Base-by-base conservation (phyloP, 768 basidiomycete genomes). In the Kwoniella heveanensis region DNA sequence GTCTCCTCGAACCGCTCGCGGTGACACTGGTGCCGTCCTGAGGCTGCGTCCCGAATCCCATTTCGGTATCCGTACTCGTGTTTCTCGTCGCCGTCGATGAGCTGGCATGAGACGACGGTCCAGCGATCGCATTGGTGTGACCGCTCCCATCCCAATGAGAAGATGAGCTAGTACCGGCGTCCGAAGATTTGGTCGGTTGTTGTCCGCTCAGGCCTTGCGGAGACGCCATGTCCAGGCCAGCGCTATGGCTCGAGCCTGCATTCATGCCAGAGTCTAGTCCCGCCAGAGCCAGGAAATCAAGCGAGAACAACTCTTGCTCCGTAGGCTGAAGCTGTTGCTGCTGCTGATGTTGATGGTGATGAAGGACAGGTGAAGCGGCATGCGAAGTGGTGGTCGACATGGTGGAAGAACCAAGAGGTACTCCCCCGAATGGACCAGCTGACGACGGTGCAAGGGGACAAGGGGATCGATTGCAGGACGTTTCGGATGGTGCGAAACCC, bases 201-300 rank as follows among this genome's bases (percentile, higher is more conserved):
- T n/a, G n/a, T n/a, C n/a, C n/a, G n/a, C n/a, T n/a, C n/a, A n/a
- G n/a, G 21, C 39, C 22, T 25, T 55, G 54, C 7, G 54, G 54
- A 13, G 61, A 62, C 7, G 61, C 55, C 29, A 62, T 37, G 10
- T 39, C 39, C 9, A 17, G 19, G 39, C 39, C 39, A 44, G 15
- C 39, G 17, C 17, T 4, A 44, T 37, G 5, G 27, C 39, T 17
- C 6, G 39, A 7, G 52, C 25, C 52, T 15, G 5, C 15, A 27
- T 12, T 25, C 61, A 57, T 56, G 7, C 47, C 54, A 15, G 61
- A 53, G 37, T 64, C 55, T 10, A 64, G 15, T 2, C 62, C 62
- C 2, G 62, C 54, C 24, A 62, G 26, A 54, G 60, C 60, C 29
- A 62, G 25, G 21, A 62, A 62, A 26, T 62, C 60, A 24, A 62